Evolutionary conservation across 345 rosid species (phyloP).

Genomic region (Bruguiera sexangula): DNA sequence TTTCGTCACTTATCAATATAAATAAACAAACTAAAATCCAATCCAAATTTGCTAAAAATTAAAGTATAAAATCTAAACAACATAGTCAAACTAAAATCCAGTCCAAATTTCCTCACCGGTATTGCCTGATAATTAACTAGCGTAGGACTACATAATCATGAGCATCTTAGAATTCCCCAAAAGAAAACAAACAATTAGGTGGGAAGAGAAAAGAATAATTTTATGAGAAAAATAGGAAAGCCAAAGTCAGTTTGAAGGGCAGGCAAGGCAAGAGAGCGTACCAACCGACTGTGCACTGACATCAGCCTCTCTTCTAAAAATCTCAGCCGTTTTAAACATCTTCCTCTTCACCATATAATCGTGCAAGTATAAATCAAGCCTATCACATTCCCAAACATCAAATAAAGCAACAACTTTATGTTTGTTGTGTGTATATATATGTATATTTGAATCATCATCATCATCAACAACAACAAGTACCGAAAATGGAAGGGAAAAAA

Average conservation of each 20-base stretch:
- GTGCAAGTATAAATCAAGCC: slow-evolving; percentile 36
- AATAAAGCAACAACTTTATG: background rate
- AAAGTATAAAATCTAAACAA: too few species aligned
- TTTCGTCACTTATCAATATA: too few species aligned
- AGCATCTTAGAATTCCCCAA: too few species aligned
- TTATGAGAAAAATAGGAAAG: background rate
- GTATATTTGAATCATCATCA: background rate
- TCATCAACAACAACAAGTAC: background rate
- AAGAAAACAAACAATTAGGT: too few species aligned
- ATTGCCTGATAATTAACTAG: too few species aligned
- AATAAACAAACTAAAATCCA: too few species aligned
- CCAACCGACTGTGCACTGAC: slow-evolving; percentile 24
- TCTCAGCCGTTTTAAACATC: slow-evolving; percentile 29
- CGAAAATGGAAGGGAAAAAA: background rate
- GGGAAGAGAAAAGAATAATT: too few species aligned
- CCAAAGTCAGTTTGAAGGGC: background rate
- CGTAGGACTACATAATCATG: too few species aligned
- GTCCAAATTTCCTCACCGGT: too few species aligned
- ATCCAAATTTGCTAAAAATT: too few species aligned
- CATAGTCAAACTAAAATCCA: too few species aligned
- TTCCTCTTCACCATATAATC: slow-evolving; percentile 39
- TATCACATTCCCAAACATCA: slow-evolving; percentile 14
- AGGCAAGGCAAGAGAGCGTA: slow-evolving; percentile 2
- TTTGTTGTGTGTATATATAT: too few species aligned
- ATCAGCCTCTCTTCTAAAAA: slow-evolving; percentile 29